Evolutionary conservation across 2,329 filamentous ascomycete species (phyloP), one percentile per base, ranked within the genome.

Genomic region (Macrophomina phaseolina): DNA sequence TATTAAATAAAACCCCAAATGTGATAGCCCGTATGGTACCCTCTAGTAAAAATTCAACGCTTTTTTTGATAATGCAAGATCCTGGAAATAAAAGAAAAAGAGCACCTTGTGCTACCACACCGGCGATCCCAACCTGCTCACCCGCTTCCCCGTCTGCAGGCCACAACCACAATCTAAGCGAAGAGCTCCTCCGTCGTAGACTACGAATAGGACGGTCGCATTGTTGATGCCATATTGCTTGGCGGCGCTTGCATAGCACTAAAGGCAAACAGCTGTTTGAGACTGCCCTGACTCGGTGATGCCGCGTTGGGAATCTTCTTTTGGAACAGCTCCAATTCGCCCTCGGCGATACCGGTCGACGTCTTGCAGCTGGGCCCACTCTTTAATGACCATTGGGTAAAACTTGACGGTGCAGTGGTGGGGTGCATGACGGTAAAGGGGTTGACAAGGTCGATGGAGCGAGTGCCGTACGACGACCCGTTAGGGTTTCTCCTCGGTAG

Each of bases 381-480:
- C 68, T 79, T 78, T 46, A 77, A 68, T 18, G 75, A 76, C 63
- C 77, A 77, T 30, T 73, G 74, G 4, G 48, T 62, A 14, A 76
- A 72, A 72, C 74, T 77, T 49, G 75, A 74, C 1, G 78, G 71
- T 5, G 75, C 71, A 3, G 75, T 77, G 14, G 71, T 62, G n/a
- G 69, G 66, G 6, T 66, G 40, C 8, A 70, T 58, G 40, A 69
- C 67, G 3, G 73, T 71, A 69, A 79, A 73, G 4, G 80, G 80
- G 28, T 77, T 80, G 38, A 83, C 81, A 6, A 84, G 78, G 48
- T 83, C 81, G 64, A 82, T 78, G 0, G 77, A 79, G 67, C 76
- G 75, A n/a, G 76, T 76, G 40, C 76, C 75, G 68, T 78, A 81
- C 7, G 76, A 79, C 14, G 75, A 74, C 56, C 73, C 75, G 62